Evolutionary conservation across 768 basidiomycete species (phyloP).

Genomic region (Pleurotus ostreatus): DNA sequence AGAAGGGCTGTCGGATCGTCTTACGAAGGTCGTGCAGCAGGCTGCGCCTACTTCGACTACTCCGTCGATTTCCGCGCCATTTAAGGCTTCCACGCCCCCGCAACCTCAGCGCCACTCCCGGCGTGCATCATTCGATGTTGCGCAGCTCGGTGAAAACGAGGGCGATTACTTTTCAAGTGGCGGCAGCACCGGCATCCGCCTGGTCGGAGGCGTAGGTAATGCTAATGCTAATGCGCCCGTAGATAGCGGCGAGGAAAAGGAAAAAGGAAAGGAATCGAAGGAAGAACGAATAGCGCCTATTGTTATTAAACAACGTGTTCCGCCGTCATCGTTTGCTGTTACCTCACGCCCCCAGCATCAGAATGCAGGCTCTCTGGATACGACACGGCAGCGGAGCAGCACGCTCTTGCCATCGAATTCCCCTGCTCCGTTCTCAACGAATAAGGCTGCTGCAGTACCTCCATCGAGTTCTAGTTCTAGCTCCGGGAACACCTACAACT

Average conservation of each 20-base stretch:
- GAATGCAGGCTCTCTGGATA: conserved; percentile 1
- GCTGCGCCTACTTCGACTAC: conserved; percentile 7
- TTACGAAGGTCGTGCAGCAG: conserved; percentile 34
- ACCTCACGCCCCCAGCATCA: conserved; percentile 46
- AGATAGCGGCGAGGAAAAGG: conserved; percentile 8
- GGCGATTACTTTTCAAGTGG: neutral
- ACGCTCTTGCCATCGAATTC: conserved; percentile 32
- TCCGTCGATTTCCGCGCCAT: neutral
- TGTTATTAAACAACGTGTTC: conserved; percentile 52
- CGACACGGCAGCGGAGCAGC: conserved; percentile 34
- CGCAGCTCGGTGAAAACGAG: neutral
- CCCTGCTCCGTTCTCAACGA: conserved; percentile 6
- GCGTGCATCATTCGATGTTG: neutral
- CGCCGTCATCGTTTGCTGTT: conserved; percentile 57
- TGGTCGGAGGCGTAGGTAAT: conserved; percentile 10
- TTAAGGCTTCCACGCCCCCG: neutral
- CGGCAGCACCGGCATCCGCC: conserved; percentile 5
- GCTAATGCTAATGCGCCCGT: too few relatives aligned
- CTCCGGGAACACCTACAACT: conserved; percentile 2
- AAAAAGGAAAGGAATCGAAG: conserved; percentile 11
- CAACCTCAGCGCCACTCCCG: neutral
- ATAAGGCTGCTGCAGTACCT: conserved; percentile 6
- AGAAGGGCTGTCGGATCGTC: conserved; percentile 37
- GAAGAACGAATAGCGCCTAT: conserved; percentile 44
- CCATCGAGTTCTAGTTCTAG: neutral